Conservation (phyloP, 2,329 filamentous ascomycete genomes). For the Leptographium lundbergii region DNA sequence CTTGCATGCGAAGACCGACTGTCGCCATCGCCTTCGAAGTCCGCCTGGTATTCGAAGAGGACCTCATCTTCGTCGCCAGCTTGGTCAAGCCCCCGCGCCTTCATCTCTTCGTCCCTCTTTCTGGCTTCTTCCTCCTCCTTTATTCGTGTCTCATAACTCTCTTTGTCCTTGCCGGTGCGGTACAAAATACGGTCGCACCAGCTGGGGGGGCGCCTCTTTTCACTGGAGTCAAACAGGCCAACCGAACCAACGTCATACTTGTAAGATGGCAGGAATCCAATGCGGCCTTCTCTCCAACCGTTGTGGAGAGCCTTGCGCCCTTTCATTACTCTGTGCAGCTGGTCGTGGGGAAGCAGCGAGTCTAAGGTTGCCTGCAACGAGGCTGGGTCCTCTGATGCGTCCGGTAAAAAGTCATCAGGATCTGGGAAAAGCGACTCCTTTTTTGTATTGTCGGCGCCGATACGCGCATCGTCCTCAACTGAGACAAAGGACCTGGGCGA, state of each 20-base stretch:
- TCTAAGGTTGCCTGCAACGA: conserved; percentile 81
- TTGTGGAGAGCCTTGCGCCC: conserved; percentile 74
- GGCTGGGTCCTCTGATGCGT: conserved; percentile 64
- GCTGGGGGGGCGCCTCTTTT: conserved; percentile 83
- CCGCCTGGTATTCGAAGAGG: conserved; percentile 82
- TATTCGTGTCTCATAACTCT: conserved; percentile 49
- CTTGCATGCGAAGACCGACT: conserved; percentile 17
- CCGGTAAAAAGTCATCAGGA: conserved; percentile 53
- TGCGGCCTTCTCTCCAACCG: conserved; percentile 81
- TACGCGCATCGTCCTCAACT: conserved; percentile 9
- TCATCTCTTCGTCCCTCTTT: conserved; percentile 75
- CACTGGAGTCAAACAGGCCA: conserved; percentile 84
- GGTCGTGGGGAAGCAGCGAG: conserved; percentile 81
- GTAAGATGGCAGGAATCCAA: conserved; percentile 86
- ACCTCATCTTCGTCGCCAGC: conserved; percentile 68
- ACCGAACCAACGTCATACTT: conserved; percentile 96
- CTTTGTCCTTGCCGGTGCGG: conserved; percentile 59
- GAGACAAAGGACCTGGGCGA: conserved; percentile 18
- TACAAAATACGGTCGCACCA: conserved; percentile 96
- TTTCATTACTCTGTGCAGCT: conserved; percentile 63
- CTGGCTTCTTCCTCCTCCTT: conserved; percentile 54
- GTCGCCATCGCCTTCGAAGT: conserved; percentile 50
- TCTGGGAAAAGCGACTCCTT: conserved; percentile 34
- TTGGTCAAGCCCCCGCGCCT: conserved; percentile 60
- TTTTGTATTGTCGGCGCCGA: conserved; percentile 24